Percentiles rank a stretch among this genome's conserved stretches.
Evolutionary conservation across 768 basidiomycete genomes (phyloP).

Genomic region (Suillus tomentosus): DNA sequence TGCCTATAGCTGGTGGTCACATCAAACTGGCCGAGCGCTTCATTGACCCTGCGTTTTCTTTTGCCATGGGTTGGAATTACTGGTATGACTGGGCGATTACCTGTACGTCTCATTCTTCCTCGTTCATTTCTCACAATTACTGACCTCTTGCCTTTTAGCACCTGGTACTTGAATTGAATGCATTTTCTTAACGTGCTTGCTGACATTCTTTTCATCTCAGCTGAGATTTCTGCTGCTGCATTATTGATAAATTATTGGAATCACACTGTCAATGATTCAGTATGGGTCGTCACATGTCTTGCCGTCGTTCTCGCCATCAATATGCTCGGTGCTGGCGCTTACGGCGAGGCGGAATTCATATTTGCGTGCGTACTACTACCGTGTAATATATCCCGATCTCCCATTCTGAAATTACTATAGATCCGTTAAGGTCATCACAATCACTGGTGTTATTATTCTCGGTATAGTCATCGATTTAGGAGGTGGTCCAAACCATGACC

Average conservation of each 20-base stretch:
- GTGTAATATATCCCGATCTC: neutral
- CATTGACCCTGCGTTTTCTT: slow-evolving; percentile 72
- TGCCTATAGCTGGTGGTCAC: slow-evolving; percentile 79
- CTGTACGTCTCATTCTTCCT: slow-evolving; percentile 16
- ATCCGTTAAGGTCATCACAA: slow-evolving; percentile 89
- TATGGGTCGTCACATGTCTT: slow-evolving; percentile 81
- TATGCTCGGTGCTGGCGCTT: slow-evolving; percentile 71
- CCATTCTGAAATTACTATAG: slow-evolving; percentile 22
- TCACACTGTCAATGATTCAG: slow-evolving; percentile 56
- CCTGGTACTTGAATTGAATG: neutral
- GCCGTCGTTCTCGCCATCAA: slow-evolving; percentile 78
- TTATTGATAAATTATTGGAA: slow-evolving; percentile 81
- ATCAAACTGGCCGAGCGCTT: slow-evolving; percentile 83
- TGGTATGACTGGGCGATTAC: slow-evolving; percentile 40
- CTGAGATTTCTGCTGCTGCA: slow-evolving; percentile 48
- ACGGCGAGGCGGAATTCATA: slow-evolving; percentile 84
- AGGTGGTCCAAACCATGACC: slow-evolving; percentile 81
- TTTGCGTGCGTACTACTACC: slow-evolving; percentile 56
- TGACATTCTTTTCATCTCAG: slow-evolving; percentile 19
- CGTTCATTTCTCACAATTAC: slow-evolving; percentile 22
- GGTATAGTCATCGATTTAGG: slow-evolving; percentile 81
- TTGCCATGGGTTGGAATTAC: slow-evolving; percentile 56
- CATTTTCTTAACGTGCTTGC: neutral
- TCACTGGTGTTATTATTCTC: slow-evolving; percentile 69
- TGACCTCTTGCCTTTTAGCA: slow-evolving; percentile 17